Percentiles rank a stretch among this genome's conserved stretches.
Evolutionary conservation across 495 filamentous ascomycete species (phyloP).

Genomic region (Annulohypoxylon moriforme): DNA sequence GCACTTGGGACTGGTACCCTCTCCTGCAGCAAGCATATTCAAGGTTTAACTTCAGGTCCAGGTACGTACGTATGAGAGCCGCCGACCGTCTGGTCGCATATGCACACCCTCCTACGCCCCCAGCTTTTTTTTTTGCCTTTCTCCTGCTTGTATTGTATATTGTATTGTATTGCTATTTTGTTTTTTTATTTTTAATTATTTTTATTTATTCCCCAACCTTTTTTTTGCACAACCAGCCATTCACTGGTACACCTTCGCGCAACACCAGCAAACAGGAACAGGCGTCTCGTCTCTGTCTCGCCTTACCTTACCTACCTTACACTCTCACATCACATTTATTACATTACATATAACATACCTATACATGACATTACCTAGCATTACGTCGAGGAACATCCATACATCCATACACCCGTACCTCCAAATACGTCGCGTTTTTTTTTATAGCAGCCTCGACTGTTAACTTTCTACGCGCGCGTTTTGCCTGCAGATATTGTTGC

Average conservation of each 20-base stretch:
- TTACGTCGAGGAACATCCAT: constrained; percentile 1
- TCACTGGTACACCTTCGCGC: constrained; percentile 31
- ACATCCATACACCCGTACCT: background rate
- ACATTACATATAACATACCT: background rate
- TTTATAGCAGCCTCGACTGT: constrained; percentile 1
- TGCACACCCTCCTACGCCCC: constrained; percentile 30
- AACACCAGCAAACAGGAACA: constrained; percentile 36
- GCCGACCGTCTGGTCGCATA: constrained; percentile 45
- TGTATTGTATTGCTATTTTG: constrained; percentile 17
- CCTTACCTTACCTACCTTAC: constrained; percentile 13
- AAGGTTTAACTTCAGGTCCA: constrained; percentile 35
- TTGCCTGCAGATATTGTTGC: too few species aligned
- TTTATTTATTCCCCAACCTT: constrained; percentile 29
- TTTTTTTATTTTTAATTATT: constrained; percentile 27
- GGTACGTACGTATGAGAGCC: constrained; percentile 47
- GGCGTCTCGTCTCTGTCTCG: constrained; percentile 12
- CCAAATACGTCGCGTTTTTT: constrained; percentile 12
- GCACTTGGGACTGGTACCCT: constrained; percentile 36
- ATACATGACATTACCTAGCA: constrained; percentile 1
- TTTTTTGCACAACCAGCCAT: constrained; percentile 16
- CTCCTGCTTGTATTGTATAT: too few species aligned
- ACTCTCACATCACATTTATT: background rate
- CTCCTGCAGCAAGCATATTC: constrained; percentile 40
- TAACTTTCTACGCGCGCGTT: background rate
- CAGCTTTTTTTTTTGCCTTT: constrained; percentile 20